These are phyloP conservation scores for Geoglossum glabrum DNA, from an alignment of 495 filamentous ascomycete species.

Conservation along the genomic window DNA sequence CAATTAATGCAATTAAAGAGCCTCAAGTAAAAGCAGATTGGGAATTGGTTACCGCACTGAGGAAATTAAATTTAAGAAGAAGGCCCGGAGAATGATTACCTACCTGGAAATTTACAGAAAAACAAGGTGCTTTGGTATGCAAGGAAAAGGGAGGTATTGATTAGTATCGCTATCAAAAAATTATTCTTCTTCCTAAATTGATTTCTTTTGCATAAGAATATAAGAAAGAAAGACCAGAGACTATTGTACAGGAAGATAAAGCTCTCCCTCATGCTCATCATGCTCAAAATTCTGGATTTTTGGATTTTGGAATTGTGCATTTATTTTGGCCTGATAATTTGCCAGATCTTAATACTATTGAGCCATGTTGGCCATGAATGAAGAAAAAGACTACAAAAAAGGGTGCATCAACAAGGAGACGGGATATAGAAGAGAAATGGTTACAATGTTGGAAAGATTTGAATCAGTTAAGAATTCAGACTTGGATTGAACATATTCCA, in stretches of 20 bases:
- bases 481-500: slow-evolving; percentile 10
- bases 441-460: slow-evolving; percentile 10
- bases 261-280: slow-evolving; percentile 3
- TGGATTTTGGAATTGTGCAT: slow-evolving; percentile 4
- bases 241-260: slow-evolving; percentile 5
- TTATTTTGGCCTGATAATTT: slow-evolving; percentile 17
- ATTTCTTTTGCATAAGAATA: slow-evolving; percentile 17
- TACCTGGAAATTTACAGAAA: neutral
- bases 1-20: neutral
- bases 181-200: slow-evolving; percentile 14
- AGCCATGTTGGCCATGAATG: slow-evolving; percentile 15
- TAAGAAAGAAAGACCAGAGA: slow-evolving; percentile 4
- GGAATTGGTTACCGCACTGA: neutral
- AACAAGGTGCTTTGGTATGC: neutral
- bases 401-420: slow-evolving; percentile 5
- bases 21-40: neutral
- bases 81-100: neutral
- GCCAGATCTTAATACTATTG: slow-evolving; percentile 18
- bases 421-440: slow-evolving; percentile 11
- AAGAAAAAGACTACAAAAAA: slow-evolving; percentile 17
- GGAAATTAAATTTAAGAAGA: neutral
- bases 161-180: slow-evolving; percentile 11
- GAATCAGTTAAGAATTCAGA: slow-evolving; percentile 11
- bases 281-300: slow-evolving; percentile 11
- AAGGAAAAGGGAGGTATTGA: slow-evolving; percentile 8